These are phyloP conservation scores for Letharia columbiana DNA, from an alignment of 495 filamentous ascomycete genomes.

Conservation along the genomic window DNA sequence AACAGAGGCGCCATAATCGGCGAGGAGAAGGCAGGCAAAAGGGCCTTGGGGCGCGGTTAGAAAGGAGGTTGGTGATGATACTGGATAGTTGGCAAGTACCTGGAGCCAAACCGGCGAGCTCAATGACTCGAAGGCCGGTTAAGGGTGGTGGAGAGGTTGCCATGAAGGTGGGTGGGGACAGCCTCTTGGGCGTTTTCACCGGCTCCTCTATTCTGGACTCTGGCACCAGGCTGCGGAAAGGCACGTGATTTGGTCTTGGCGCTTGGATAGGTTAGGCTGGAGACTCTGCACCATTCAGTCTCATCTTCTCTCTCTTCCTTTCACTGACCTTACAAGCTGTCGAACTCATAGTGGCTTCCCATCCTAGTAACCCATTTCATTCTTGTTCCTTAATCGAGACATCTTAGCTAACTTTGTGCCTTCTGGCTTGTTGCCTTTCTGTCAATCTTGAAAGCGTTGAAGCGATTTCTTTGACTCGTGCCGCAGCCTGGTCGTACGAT, in stretches of 20 bases:
- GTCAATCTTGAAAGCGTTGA: no score
- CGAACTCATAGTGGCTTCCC: no score
- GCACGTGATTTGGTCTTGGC: not conserved
- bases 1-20: constrained; percentile 80
- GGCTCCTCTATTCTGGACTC: not conserved
- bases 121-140: constrained; percentile 68
- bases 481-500: no score
- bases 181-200: not conserved
- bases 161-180: constrained; percentile 30
- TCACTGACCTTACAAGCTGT: no score
- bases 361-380: not conserved
- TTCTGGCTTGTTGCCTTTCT: no score
- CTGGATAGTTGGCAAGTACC: constrained; percentile 39
- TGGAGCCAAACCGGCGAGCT: constrained; percentile 84
- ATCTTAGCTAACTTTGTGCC: no score
- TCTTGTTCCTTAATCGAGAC: not conserved
- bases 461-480: no score
- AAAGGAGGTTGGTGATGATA: not conserved
- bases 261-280: not conserved
- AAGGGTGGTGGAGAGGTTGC: constrained; percentile 50
- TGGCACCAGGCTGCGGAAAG: not conserved
- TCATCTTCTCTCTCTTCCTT: no score
- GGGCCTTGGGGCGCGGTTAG: constrained; percentile 47
- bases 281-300: not conserved
- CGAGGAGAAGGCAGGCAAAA: constrained; percentile 79